Percentiles rank a stretch among this genome's conserved stretches.
These are phyloP conservation scores for Lactarius hatsudake DNA, from an alignment of 768 basidiomycete species.

Conservation along the genomic window DNA sequence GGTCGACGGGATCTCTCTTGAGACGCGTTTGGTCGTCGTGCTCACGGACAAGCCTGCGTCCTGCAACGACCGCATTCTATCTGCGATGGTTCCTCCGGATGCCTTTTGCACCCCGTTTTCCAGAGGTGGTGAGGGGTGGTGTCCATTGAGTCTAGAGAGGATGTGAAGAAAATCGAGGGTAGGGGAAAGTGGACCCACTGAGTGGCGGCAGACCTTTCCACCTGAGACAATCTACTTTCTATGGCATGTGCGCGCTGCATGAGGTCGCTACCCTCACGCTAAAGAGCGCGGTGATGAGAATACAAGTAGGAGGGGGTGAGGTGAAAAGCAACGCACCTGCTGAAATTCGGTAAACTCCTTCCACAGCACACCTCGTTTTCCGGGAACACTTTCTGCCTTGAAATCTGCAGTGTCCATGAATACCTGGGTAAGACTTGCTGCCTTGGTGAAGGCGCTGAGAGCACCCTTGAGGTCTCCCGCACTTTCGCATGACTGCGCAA, in stretches of 20 bases:
- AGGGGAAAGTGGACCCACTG: slow-evolving; percentile 30
- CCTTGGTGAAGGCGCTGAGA: slow-evolving; percentile 56
- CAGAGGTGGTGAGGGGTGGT: slow-evolving; percentile 20
- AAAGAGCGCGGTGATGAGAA: neutral
- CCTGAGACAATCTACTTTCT: slow-evolving; percentile 45
- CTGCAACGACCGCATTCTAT: slow-evolving; percentile 73
- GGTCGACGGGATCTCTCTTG: slow-evolving; percentile 48
- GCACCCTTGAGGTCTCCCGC: slow-evolving; percentile 62
- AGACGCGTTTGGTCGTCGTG: slow-evolving; percentile 50
- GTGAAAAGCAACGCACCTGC: slow-evolving; percentile 45
- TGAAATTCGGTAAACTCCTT: slow-evolving; percentile 65
- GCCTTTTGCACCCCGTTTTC: slow-evolving; percentile 33
- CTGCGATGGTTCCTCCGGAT: slow-evolving; percentile 70
- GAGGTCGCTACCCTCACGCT: slow-evolving; percentile 42
- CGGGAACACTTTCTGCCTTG: slow-evolving; percentile 44
- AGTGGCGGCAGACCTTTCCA: slow-evolving; percentile 40
- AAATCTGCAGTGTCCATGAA: slow-evolving; percentile 62
- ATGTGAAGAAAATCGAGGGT: slow-evolving; percentile 17
- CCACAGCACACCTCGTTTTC: slow-evolving; percentile 53
- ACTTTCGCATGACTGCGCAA: slow-evolving; percentile 51
- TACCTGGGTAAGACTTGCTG: slow-evolving; percentile 56
- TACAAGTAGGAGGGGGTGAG: neutral
- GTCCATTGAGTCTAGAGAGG: slow-evolving; percentile 19
- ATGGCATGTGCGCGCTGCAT: slow-evolving; percentile 42
- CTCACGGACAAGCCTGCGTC: slow-evolving; percentile 62